Conservation (phyloP, 495 filamentous ascomycete genomes). For the Tuber umbilicatum region DNA sequence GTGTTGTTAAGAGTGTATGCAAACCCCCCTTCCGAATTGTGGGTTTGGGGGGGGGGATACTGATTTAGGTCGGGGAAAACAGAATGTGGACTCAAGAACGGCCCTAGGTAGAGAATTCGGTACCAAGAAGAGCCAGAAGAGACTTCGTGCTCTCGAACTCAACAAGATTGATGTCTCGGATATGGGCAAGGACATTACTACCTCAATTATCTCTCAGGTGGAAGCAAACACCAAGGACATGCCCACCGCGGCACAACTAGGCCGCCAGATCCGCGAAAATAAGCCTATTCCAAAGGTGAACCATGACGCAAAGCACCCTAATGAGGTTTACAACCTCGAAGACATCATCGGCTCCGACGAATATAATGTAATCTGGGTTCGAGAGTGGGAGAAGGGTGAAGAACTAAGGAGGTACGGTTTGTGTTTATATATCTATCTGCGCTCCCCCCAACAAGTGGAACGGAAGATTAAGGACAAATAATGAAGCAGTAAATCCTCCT, state of each 20-base stretch:
- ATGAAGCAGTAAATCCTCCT: constrained; percentile 9
- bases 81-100: constrained; percentile 34
- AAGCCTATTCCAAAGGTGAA: constrained; percentile 78
- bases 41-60: constrained; percentile 6
- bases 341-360: constrained; percentile 59
- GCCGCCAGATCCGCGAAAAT: constrained; percentile 57
- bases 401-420: constrained; percentile 42
- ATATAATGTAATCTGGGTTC: constrained; percentile 40
- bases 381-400: constrained; percentile 36
- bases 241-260: constrained; percentile 57
- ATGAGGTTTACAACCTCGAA: constrained; percentile 72
- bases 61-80: constrained; percentile 42
- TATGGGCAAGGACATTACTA: constrained; percentile 33
- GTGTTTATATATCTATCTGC: constrained; percentile 48
- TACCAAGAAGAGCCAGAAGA: constrained; percentile 87
- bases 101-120: constrained; percentile 84
- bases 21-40: not conserved
- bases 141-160: constrained; percentile 43
- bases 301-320: constrained; percentile 60
- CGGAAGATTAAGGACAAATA: not conserved
- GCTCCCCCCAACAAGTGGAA: not conserved
- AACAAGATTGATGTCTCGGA: constrained; percentile 36
- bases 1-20: constrained; percentile 22
- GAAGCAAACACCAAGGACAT: constrained; percentile 53
- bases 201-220: constrained; percentile 37